These are phyloP conservation scores for Suillus brevipes DNA, from an alignment of 768 basidiomycete genomes.

Conservation along the genomic window DNA sequence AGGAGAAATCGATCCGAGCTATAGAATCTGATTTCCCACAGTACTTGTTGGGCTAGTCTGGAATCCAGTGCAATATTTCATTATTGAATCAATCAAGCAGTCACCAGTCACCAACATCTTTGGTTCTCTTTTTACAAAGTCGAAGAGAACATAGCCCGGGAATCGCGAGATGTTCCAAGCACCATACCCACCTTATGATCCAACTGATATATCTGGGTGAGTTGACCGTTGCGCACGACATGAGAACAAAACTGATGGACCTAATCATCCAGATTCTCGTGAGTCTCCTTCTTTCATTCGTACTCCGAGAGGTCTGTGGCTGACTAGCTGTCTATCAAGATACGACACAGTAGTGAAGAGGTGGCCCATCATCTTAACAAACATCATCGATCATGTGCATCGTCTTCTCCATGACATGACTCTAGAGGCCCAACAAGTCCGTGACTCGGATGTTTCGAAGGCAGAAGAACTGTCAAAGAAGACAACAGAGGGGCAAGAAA, in stretches of 20 bases:
- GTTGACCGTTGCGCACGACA: slow-evolving; percentile 18
- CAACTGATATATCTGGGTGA: slow-evolving; percentile 65
- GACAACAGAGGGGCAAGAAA: slow-evolving; percentile 72
- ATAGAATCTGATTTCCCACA: neutral
- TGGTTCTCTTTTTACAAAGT: neutral
- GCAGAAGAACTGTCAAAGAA: slow-evolving; percentile 38
- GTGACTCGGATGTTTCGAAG: slow-evolving; percentile 14
- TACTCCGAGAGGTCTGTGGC: neutral
- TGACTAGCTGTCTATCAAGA: slow-evolving; percentile 35
- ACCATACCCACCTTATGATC: slow-evolving; percentile 72
- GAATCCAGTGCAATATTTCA: neutral
- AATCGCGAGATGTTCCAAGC: slow-evolving; percentile 41
- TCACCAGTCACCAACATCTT: neutral
- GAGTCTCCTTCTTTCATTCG: slow-evolving; percentile 23
- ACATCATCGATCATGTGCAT: slow-evolving; percentile 74
- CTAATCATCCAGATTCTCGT: slow-evolving; percentile 60
- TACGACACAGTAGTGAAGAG: slow-evolving; percentile 78
- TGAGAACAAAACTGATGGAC: slow-evolving; percentile 2
- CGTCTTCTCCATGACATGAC: slow-evolving; percentile 65
- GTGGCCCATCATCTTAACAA: slow-evolving; percentile 85
- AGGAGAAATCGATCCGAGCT: neutral
- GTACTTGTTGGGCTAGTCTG: neutral
- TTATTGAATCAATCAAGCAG: neutral
- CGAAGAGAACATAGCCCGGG: neutral
- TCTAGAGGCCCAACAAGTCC: slow-evolving; percentile 34